Evolutionary conservation across 768 basidiomycete species (phyloP).

Genomic region (Nidula microcarpa): DNA sequence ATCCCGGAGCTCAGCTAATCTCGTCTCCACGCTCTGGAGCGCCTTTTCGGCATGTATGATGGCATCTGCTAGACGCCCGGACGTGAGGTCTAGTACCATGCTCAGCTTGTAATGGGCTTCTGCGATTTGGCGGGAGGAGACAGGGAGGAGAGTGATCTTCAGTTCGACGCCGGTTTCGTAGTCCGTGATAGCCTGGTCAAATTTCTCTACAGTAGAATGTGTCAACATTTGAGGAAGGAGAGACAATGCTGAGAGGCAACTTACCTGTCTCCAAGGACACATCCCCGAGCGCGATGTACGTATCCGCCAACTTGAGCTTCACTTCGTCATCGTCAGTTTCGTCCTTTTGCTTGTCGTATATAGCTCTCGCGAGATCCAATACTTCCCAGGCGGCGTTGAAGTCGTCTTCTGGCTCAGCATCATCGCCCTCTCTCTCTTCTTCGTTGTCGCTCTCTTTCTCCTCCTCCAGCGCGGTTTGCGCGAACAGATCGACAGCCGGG

Average conservation of each 20-base stretch:
- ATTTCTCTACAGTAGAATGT: conserved; percentile 65
- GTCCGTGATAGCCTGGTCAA: conserved; percentile 89
- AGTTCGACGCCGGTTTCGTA: conserved; percentile 75
- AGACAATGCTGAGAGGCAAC: conserved; percentile 14
- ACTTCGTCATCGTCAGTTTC: conserved; percentile 55
- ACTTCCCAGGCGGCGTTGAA: conserved; percentile 98
- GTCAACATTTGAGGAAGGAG: conserved; percentile 1
- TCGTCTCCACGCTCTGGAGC: conserved; percentile 69
- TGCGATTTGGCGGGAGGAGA: conserved; percentile 90
- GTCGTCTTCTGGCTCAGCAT: conserved; percentile 89
- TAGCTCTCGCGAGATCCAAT: conserved; percentile 87
- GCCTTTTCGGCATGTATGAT: conserved; percentile 81
- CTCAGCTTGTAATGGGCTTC: conserved; percentile 94
- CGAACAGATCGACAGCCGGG: conserved; percentile 61
- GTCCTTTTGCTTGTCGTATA: conserved; percentile 66
- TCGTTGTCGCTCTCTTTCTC: conserved; percentile 46
- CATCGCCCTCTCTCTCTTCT: conserved; percentile 59
- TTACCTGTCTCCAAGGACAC: conserved; percentile 95
- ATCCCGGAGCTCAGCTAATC: conserved; percentile 58
- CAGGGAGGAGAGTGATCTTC: conserved; percentile 70
- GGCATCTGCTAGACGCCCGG: conserved; percentile 79
- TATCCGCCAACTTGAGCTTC: conserved; percentile 85
- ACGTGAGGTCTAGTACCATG: conserved; percentile 88
- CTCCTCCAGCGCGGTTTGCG: conserved; percentile 43
- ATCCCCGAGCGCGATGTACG: conserved; percentile 87